phyloP scores from a whole-genome alignment of 2,329 filamentous ascomycete species.

The Pseudocercospora vitis region DNA sequence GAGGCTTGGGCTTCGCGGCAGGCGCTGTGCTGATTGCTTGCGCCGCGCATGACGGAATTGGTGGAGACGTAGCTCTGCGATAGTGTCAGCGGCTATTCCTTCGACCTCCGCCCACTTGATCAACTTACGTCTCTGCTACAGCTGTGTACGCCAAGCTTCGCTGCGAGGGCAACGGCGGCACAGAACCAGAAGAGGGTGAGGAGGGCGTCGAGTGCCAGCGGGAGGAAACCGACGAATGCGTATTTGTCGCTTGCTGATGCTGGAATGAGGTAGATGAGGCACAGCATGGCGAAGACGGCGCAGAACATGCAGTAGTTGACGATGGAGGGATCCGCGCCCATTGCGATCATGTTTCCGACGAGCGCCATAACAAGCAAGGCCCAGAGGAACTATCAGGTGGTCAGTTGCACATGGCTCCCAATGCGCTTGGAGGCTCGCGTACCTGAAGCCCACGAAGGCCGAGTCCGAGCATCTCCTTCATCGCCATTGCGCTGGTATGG shows the following conservation, averaged over 20 bases:
- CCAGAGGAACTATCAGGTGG: slow-evolving; percentile 54
- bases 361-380: slow-evolving; percentile 61
- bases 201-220: slow-evolving; percentile 58
- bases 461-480: slow-evolving; percentile 28
- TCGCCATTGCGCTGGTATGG: slow-evolving; percentile 16
- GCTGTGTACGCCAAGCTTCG: slow-evolving; percentile 67
- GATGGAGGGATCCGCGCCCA: slow-evolving; percentile 46
- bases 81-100: background rate
- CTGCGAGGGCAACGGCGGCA: slow-evolving; percentile 67
- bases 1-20: slow-evolving; percentile 75
- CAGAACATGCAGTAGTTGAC: slow-evolving; percentile 69
- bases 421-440: slow-evolving; percentile 3
- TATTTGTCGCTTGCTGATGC: slow-evolving; percentile 56
- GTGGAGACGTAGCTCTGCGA: slow-evolving; percentile 40
- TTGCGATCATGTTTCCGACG: slow-evolving; percentile 65
- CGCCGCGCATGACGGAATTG: slow-evolving; percentile 48
- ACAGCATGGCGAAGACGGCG: slow-evolving; percentile 64
- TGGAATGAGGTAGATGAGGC: slow-evolving; percentile 62
- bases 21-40: slow-evolving; percentile 57
- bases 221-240: slow-evolving; percentile 52
- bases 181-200: slow-evolving; percentile 70
- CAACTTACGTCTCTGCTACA: slow-evolving; percentile 61
- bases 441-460: slow-evolving; percentile 34
- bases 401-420: slow-evolving; percentile 15
- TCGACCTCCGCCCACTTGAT: background rate